phyloP scores from a whole-genome alignment of 345 rosid species.

The Aurinia saxatilis region DNA sequence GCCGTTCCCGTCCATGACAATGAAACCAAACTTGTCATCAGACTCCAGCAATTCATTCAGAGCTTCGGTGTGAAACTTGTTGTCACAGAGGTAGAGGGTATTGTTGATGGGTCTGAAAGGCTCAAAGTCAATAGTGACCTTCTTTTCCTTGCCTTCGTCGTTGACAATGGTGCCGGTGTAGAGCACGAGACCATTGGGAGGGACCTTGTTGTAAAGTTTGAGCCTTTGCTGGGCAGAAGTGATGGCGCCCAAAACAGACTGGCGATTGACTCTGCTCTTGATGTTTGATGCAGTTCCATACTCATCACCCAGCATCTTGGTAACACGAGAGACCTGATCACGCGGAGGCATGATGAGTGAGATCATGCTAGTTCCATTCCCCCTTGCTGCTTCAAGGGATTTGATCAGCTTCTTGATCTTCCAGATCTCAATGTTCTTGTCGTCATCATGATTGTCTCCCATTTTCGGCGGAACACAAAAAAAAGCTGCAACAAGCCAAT shows the following conservation, averaged over 20 bases:
- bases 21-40: slow-evolving; percentile 20
- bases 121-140: slow-evolving; percentile 36
- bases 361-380: slow-evolving; percentile 41
- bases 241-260: slow-evolving; percentile 39
- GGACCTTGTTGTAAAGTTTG: slow-evolving; percentile 39
- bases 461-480: neutral
- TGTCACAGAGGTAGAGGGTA: slow-evolving; percentile 35
- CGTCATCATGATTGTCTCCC: slow-evolving; percentile 30
- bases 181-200: slow-evolving; percentile 39
- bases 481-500: neutral
- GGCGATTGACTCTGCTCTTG: slow-evolving; percentile 41
- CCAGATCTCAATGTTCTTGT: slow-evolving; percentile 38
- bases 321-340: slow-evolving; percentile 39
- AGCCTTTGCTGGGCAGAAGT: slow-evolving; percentile 37
- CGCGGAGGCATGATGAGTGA: slow-evolving; percentile 37
- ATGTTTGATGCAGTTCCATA: slow-evolving; percentile 41
- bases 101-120: slow-evolving; percentile 36
- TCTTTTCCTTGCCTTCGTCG: slow-evolving; percentile 41
- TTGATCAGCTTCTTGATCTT: slow-evolving; percentile 39
- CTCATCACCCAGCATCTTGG: slow-evolving; percentile 40
- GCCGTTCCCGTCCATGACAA: slow-evolving; percentile 39
- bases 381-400: slow-evolving; percentile 34
- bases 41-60: slow-evolving; percentile 16
- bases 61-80: slow-evolving; percentile 21
- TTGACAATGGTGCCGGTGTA: slow-evolving; percentile 35